These are phyloP conservation scores for Hypoxylon subgilvum DNA, from an alignment of 495 filamentous ascomycete species.

Conservation along the genomic window DNA sequence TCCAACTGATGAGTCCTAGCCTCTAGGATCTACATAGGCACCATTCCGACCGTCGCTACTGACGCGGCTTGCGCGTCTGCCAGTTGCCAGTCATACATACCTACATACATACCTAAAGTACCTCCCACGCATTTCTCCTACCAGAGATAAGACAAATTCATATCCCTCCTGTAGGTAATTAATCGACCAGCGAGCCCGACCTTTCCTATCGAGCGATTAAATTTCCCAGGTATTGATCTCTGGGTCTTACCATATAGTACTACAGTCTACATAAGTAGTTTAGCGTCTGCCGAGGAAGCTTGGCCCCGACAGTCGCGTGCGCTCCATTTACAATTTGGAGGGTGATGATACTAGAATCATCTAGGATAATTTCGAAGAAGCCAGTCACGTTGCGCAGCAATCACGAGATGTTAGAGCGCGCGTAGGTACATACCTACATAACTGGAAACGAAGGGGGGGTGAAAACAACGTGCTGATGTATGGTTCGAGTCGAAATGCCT, in stretches of 20 bases:
- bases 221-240: not conserved
- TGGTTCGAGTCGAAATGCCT: slow-evolving; percentile 22
- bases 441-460: too few species aligned
- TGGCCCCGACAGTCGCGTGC: slow-evolving; percentile 36
- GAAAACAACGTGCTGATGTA: slow-evolving; percentile 9
- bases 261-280: too few species aligned
- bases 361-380: slow-evolving; percentile 36
- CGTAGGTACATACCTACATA: too few species aligned
- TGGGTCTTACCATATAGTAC: slow-evolving; percentile 18
- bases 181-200: slow-evolving; percentile 20
- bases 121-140: not conserved
- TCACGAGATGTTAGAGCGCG: slow-evolving; percentile 28
- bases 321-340: slow-evolving; percentile 23
- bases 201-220: slow-evolving; percentile 27
- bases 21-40: slow-evolving; percentile 30
- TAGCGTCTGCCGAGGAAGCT: slow-evolving; percentile 37
- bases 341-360: slow-evolving; percentile 33
- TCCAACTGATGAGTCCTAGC: slow-evolving; percentile 10
- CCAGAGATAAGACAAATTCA: slow-evolving; percentile 29
- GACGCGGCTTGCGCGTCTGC: slow-evolving; percentile 34
- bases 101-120: not conserved
- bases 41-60: slow-evolving; percentile 14
- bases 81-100: slow-evolving; percentile 15
- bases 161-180: slow-evolving; percentile 10
- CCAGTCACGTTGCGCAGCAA: slow-evolving; percentile 38